Base-by-base conservation (phyloP, 2,329 filamentous ascomycete genomes). In the Tricladium varicosporioides region DNA sequence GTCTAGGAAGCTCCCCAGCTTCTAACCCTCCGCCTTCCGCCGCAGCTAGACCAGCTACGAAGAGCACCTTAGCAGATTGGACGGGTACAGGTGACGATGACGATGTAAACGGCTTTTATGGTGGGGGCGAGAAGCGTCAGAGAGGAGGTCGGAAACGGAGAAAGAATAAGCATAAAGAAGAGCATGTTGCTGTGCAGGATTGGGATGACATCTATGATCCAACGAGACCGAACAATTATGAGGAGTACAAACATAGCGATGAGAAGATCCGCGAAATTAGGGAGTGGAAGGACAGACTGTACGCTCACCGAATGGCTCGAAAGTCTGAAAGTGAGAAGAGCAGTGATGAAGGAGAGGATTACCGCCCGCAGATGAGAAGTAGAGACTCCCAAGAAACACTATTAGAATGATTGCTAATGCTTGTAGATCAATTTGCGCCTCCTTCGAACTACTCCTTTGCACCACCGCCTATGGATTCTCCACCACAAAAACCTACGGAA, bases 151-250 rank as follows among this genome's bases (percentile, higher is more conserved):
- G 71, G 48, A 78, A 77, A 67, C 73, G 75, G 44, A 85, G 90
- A 58, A 90, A 88, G 74, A 91, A 89, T 73, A 87, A 86, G 70
- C 86, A 88, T 73, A 87, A 86, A 72, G 82, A 83, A 66, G 81
- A 84, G 59, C 80, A 82, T 62, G 77, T 83, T 5, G 77, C 78
- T 48, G 72, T 80, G 31, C 81, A 84, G 70, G 87, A 96, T 69
- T 97, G 92, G 92, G 89, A 96, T 70, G 91, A 95, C 70, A 83
- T 94, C 19, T 97, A 96, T 71, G 92, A 96, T 67, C 90, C 91
- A 0, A 79, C 87, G 10, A 78, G 89, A 42, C 92, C 92, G 8
- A 95, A 90, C 43, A 92, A 86, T 63, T 89, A 93, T 50, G 88
- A 92, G 54, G 89, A 93, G 68, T 97, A 94, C 70, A 82, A 89